A percentile compares a stretch with the other conserved stretches of the same genome.
These are phyloP conservation scores for Ogataea zsoltii DNA, from an alignment of 805 yeast species.

Conservation along the genomic window DNA sequence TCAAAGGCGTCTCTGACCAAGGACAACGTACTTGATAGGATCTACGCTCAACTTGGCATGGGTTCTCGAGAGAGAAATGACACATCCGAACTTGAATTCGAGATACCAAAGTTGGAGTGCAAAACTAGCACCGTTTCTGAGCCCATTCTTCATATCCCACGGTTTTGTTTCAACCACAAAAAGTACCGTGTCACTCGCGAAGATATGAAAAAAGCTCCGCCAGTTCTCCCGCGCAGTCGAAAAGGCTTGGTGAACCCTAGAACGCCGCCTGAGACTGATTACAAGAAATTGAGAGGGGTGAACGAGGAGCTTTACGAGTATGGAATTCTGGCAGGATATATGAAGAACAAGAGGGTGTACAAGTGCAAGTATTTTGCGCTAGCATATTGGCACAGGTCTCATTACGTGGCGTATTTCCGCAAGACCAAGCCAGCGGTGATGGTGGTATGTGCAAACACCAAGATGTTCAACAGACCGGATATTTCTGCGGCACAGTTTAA, in stretches of 20 bases:
- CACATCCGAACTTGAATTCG: too few relatives aligned
- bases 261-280: slow-evolving; percentile 15
- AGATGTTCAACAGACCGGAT: slow-evolving; percentile 26
- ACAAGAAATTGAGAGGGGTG: slow-evolving; percentile 25
- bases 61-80: too few relatives aligned
- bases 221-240: slow-evolving; percentile 17
- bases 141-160: slow-evolving; percentile 2
- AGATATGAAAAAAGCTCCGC: slow-evolving; percentile 18
- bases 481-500: slow-evolving; percentile 2
- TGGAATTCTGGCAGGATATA: slow-evolving; percentile 9
- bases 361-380: slow-evolving; percentile 26
- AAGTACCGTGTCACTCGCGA: slow-evolving; percentile 6
- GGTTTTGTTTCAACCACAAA: slow-evolving; percentile 11
- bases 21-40: too few relatives aligned
- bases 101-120: too few relatives aligned
- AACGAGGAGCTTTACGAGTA: slow-evolving; percentile 21
- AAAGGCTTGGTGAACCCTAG: slow-evolving; percentile 12
- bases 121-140: neutral
- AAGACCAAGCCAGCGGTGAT: slow-evolving; percentile 35
- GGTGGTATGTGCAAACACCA: slow-evolving; percentile 8
- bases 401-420: slow-evolving; percentile 28
- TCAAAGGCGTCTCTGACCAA: too few relatives aligned
- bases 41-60: too few relatives aligned
- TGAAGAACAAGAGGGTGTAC: slow-evolving; percentile 12
- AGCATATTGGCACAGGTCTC: slow-evolving; percentile 23